A percentile compares a stretch with the other conserved stretches of the same genome.
Conservation (phyloP, 176 grass and related monocot genomes). For the Elymus sibiricus region DNA sequence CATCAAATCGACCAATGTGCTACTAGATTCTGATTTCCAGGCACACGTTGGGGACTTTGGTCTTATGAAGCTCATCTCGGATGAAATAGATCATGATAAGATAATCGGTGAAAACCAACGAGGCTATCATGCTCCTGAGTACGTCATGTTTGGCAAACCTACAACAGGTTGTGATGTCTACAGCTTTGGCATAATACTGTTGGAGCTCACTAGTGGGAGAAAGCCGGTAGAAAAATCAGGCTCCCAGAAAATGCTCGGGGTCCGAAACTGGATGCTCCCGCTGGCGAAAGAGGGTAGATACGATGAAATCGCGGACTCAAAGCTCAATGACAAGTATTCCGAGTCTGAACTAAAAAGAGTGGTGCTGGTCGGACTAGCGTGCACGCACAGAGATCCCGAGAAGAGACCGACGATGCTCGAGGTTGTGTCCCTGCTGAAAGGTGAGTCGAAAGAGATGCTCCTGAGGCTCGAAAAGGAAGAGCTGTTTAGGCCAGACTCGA, state of each 20-base stretch:
- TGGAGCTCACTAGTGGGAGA: slow-evolving; percentile 73
- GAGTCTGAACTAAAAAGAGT: slow-evolving; percentile 67
- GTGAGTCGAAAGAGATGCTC: slow-evolving; percentile 65
- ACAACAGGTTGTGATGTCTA: slow-evolving; percentile 64
- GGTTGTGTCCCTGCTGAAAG: slow-evolving; percentile 56
- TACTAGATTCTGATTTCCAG: slow-evolving; percentile 63
- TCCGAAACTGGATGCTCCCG: slow-evolving; percentile 67
- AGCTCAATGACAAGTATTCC: slow-evolving; percentile 62
- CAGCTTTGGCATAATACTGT: slow-evolving; percentile 71
- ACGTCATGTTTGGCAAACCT: slow-evolving; percentile 59
- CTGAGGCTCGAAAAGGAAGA: slow-evolving; percentile 51
- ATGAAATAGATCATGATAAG: slow-evolving; percentile 50
- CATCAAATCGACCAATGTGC: slow-evolving; percentile 72
- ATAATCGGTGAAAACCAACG: slow-evolving; percentile 54
- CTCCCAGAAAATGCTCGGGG: slow-evolving; percentile 30
- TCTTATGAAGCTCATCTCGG: slow-evolving; percentile 51
- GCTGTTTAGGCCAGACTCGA: slow-evolving; percentile 48
- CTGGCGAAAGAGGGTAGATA: slow-evolving; percentile 62
- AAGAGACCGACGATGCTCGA: slow-evolving; percentile 68
- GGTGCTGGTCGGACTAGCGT: slow-evolving; percentile 64
- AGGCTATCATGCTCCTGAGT: slow-evolving; percentile 77
- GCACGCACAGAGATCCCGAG: slow-evolving; percentile 58
- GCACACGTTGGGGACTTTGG: slow-evolving; percentile 74
- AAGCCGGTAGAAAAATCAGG: slow-evolving; percentile 48
- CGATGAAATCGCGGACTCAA: slow-evolving; percentile 69